These are phyloP conservation scores for Plicaturopsis crispa DNA, from an alignment of 768 basidiomycete genomes.

Conservation along the genomic window DNA sequence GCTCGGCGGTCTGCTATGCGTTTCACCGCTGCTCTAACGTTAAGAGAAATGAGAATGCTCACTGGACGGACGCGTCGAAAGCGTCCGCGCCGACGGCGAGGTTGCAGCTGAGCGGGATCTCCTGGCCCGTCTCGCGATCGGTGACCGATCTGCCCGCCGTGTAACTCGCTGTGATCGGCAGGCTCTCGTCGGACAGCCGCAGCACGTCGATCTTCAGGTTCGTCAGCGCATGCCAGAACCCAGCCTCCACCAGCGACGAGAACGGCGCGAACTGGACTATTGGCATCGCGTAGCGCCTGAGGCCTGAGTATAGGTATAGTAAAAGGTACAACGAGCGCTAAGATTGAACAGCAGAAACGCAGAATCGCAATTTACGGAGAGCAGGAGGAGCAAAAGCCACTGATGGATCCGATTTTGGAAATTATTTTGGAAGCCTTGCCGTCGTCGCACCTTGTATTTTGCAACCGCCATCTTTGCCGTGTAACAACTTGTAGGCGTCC, in stretches of 20 bases:
- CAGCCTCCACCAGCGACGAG: slow-evolving; percentile 78
- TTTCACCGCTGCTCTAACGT: too few relatives aligned
- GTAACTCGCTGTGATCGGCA: slow-evolving; percentile 63
- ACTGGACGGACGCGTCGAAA: slow-evolving; percentile 46
- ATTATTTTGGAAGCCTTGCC: too few relatives aligned
- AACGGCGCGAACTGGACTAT: slow-evolving; percentile 89
- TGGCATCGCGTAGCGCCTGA: slow-evolving; percentile 23
- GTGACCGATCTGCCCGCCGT: slow-evolving; percentile 60
- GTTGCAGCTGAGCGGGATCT: slow-evolving; percentile 66
- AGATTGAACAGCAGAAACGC: too few relatives aligned
- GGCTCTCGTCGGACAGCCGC: slow-evolving; percentile 65
- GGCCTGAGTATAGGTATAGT: neutral
- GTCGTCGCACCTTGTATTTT: too few relatives aligned
- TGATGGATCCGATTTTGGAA: too few relatives aligned
- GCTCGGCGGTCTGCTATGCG: slow-evolving; percentile 32
- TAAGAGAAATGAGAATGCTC: slow-evolving; percentile 13
- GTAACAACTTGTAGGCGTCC: too few relatives aligned
- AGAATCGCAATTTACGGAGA: too few relatives aligned
- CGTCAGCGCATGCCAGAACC: slow-evolving; percentile 91
- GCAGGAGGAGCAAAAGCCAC: too few relatives aligned
- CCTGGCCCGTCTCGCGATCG: slow-evolving; percentile 71
- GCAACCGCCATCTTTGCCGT: too few relatives aligned
- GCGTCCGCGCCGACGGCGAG: slow-evolving; percentile 59
- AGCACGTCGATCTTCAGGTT: slow-evolving; percentile 87
- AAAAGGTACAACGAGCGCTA: neutral